A percentile compares a stretch with the other conserved stretches of the same genome.
phyloP scores from a whole-genome alignment of 805 yeast species.

The Starmerella scarabaei region DNA sequence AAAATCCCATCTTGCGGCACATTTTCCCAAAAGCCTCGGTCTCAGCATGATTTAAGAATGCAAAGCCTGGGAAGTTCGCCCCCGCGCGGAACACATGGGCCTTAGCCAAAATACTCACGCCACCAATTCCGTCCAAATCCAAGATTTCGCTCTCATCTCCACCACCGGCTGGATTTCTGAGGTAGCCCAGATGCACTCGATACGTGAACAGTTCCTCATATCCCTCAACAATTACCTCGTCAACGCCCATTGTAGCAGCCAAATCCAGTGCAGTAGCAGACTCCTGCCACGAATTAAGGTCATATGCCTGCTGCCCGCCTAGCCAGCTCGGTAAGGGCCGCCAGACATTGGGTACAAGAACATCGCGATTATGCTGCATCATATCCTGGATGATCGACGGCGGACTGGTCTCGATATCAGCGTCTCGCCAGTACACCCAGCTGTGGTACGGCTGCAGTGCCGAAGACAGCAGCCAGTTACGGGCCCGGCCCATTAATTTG shows the following conservation, averaged over 20 bases:
- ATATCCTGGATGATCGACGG: conserved; percentile 75
- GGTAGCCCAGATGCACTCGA: conserved; percentile 91
- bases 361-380: conserved; percentile 84
- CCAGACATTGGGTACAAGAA: conserved; percentile 97
- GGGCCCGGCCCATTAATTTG: conserved; percentile 87
- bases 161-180: conserved; percentile 64
- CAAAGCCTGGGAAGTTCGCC: conserved; percentile 89
- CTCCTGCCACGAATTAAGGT: conserved; percentile 92
- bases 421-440: conserved; percentile 97
- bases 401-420: conserved; percentile 88
- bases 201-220: conserved; percentile 95
- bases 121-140: conserved; percentile 91
- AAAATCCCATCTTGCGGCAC: conserved; percentile 72
- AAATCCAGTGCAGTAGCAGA: conserved; percentile 50
- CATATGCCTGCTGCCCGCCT: conserved; percentile 87
- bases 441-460: conserved; percentile 86
- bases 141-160: conserved; percentile 86
- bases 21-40: conserved; percentile 93
- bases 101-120: conserved; percentile 79
- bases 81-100: conserved; percentile 78
- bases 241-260: conserved; percentile 55
- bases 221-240: conserved; percentile 95
- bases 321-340: conserved; percentile 87
- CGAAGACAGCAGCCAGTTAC: conserved; percentile 83
- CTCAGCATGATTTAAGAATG: conserved; percentile 90